Evolutionary conservation across 2,329 filamentous ascomycete genomes (phyloP), one percentile per base, ranked within the genome.

Genomic region (Aspergillus intermedius): DNA sequence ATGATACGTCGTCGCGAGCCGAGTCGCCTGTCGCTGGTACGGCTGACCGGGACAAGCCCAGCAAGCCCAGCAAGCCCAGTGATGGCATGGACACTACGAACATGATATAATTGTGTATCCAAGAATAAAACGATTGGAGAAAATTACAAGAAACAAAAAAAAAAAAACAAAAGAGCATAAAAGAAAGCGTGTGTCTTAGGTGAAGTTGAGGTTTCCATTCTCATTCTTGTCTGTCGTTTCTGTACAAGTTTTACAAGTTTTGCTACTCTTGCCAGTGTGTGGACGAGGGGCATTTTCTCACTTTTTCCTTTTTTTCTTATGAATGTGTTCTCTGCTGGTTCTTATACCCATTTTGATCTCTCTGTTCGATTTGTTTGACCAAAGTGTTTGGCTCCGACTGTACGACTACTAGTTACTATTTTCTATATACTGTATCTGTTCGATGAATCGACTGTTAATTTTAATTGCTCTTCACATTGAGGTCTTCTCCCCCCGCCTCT

Each of bases 1-100:
- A 75, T 46, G 77, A 80, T 53, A 76, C 78, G 51, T 54, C 53
- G 25, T 53, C 54, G 23, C 60, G 67, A 21, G 56, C 56, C 34
- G 61, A 54, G 35, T 58, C 60, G 45, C 54, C 65, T 19, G 44
- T 46, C 32, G 49, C 43, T 34, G 15, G 41, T 9, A 25, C 41
- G 25, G 43, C 45, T 25, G 61, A 60, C 28, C 60, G 60, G 48
- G 54, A 49, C 47, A 58, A 60, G 52, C 56, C n/a, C n/a, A n/a
- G 17, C 17, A 19, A 19, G 17, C 17, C 55, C 10, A 50, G 62
- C 46, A 59, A 55, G 42, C 49, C 56, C 44, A 53, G 50, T 37
- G 58, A 56, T 40, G 52, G 52, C 42, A 50, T 55, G 35, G 41
- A 54, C 34, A 46, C 64, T 32, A 51, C 53, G 41, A 70, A 69